Conservation (phyloP, 2,329 filamentous ascomycete species). For the Pseudogymnoascus sp. region DNA sequence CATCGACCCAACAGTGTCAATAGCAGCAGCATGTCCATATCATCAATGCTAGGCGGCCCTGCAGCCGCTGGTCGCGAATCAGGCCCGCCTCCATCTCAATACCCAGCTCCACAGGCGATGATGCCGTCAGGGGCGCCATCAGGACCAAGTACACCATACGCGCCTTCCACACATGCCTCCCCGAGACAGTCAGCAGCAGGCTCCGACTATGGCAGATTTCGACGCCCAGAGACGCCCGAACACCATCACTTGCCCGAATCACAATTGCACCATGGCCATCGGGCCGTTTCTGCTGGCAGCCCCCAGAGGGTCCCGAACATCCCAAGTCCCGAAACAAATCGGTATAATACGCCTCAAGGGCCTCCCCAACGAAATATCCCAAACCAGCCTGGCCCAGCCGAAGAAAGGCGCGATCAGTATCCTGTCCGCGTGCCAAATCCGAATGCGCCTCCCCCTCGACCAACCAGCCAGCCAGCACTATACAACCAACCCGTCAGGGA, state of each 20-base stretch:
- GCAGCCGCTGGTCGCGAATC: conserved; percentile 38
- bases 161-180: conserved; percentile 31
- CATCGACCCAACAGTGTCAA: conserved; percentile 37
- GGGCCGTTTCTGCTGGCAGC: conserved; percentile 28
- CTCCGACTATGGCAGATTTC: conserved; percentile 52
- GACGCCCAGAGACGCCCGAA: conserved; percentile 67
- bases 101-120: conserved; percentile 34
- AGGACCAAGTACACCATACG: conserved; percentile 29
- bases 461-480: conserved; percentile 25
- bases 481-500: conserved; percentile 15
- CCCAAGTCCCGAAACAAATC: conserved; percentile 47
- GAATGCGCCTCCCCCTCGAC: conserved; percentile 23
- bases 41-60: conserved; percentile 57
- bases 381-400: conserved; percentile 25
- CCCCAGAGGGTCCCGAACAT: conserved; percentile 34
- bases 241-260: conserved; percentile 48
- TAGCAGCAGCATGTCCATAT: conserved; percentile 63
- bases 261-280: conserved; percentile 27
- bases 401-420: conserved; percentile 35
- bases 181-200: conserved; percentile 32
- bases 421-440: conserved; percentile 22
- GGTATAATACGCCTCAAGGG: conserved; percentile 50
- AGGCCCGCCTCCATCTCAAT: conserved; percentile 35
- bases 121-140: conserved; percentile 23
- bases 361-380: conserved; percentile 43